These are phyloP conservation scores for Maudiozyma bulderi DNA, from an alignment of 805 yeast genomes.

Conservation along the genomic window DNA sequence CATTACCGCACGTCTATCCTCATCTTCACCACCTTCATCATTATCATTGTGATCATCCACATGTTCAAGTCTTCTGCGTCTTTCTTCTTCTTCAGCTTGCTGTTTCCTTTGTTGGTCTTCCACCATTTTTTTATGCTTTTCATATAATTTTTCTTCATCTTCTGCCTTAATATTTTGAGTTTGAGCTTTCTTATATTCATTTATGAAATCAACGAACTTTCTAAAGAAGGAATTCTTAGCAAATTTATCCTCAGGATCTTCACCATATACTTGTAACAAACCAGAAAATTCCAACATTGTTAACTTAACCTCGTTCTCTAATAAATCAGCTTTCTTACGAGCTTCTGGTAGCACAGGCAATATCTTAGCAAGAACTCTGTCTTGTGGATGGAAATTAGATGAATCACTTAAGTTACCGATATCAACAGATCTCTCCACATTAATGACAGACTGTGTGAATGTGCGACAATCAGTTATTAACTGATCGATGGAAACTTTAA, in stretches of 20 bases:
- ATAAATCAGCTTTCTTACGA: slow-evolving; percentile 51
- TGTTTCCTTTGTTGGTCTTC: slow-evolving; percentile 27
- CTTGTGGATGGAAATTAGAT: slow-evolving; percentile 71
- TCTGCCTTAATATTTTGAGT: slow-evolving; percentile 71
- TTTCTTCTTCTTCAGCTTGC: slow-evolving; percentile 14
- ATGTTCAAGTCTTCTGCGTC: background rate
- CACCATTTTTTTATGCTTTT: slow-evolving; percentile 55
- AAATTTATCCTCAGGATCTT: slow-evolving; percentile 61
- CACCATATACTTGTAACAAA: slow-evolving; percentile 83
- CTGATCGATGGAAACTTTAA: slow-evolving; percentile 76
- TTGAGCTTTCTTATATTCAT: slow-evolving; percentile 71
- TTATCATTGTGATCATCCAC: slow-evolving; percentile 4
- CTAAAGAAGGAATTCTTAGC: slow-evolving; percentile 63
- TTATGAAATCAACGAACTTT: slow-evolving; percentile 70
- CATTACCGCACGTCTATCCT: slow-evolving; percentile 47
- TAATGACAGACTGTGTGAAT: slow-evolving; percentile 50
- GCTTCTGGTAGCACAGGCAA: slow-evolving; percentile 67
- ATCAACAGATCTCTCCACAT: slow-evolving; percentile 63
- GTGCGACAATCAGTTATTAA: slow-evolving; percentile 62
- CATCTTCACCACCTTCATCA: slow-evolving; percentile 8
- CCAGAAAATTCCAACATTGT: slow-evolving; percentile 58
- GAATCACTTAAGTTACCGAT: slow-evolving; percentile 83
- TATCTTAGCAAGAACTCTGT: slow-evolving; percentile 53
- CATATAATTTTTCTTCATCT: slow-evolving; percentile 70
- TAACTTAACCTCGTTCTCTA: slow-evolving; percentile 53